These are phyloP conservation scores for Penicillium cosmopolitanum DNA, from an alignment of 495 filamentous ascomycete species.

Conservation along the genomic window DNA sequence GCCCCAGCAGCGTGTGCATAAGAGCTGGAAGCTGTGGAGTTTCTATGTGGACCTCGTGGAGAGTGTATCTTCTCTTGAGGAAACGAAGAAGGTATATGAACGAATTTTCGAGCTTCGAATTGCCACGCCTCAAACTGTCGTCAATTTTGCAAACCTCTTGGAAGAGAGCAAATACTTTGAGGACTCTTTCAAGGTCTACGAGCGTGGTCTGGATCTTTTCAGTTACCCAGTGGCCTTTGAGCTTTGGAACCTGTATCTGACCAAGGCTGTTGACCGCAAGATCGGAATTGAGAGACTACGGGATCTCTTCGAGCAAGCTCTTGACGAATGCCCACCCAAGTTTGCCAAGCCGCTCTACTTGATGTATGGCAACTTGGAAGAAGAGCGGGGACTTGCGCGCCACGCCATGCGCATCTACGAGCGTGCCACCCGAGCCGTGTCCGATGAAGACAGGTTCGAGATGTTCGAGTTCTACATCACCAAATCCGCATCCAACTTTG, in stretches of 20 bases:
- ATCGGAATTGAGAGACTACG: constrained; percentile 92
- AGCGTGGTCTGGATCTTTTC: constrained; percentile 95
- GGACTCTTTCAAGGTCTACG: constrained; percentile 96
- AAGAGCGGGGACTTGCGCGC: constrained; percentile 92
- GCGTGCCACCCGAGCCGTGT: constrained; percentile 91
- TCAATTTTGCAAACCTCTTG: constrained; percentile 96
- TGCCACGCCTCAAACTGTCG: constrained; percentile 96
- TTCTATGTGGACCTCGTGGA: constrained; percentile 99
- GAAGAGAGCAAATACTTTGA: constrained; percentile 97
- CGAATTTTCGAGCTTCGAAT: constrained; percentile 98
- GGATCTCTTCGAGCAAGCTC: constrained; percentile 95
- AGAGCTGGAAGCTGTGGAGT: constrained; percentile 99
- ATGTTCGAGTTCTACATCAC: constrained; percentile 99
- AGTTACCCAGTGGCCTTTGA: constrained; percentile 97
- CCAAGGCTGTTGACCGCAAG: constrained; percentile 93
- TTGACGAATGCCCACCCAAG: constrained; percentile 92
- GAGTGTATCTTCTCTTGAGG: constrained; percentile 86
- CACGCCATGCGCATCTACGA: constrained; percentile 99
- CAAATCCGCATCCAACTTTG: constrained; percentile 97
- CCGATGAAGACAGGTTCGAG: constrained; percentile 91
- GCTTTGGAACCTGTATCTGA: constrained; percentile 97
- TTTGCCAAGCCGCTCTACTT: constrained; percentile 95
- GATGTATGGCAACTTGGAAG: constrained; percentile 98
- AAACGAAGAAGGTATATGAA: constrained; percentile 93
- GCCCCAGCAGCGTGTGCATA: constrained; percentile 95